These are phyloP conservation scores for Acorus calamus DNA, from an alignment of 106 monocot species.

Conservation along the genomic window DNA sequence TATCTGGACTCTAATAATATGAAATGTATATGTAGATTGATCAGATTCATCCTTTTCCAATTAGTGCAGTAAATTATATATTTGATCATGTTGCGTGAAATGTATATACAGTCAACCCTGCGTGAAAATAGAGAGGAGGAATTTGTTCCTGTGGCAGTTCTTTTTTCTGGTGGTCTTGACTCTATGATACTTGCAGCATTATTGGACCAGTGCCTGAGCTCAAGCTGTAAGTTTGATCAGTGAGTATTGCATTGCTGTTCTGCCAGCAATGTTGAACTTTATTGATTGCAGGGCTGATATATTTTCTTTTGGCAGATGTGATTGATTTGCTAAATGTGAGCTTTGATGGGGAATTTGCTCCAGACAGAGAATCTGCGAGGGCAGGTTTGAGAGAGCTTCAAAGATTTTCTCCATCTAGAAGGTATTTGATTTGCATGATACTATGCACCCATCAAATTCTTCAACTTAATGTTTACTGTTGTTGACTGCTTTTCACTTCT, in stretches of 20 bases:
- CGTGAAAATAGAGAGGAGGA: conserved; percentile 17
- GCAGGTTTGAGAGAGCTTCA: conserved; percentile 71
- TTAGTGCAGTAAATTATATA: no score
- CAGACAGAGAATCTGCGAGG: conserved; percentile 84
- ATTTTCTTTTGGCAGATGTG: conserved; percentile 33
- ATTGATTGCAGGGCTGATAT: not conserved
- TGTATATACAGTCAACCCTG: conserved; percentile 21
- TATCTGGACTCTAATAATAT: no score
- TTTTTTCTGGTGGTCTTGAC: conserved; percentile 95
- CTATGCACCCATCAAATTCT: not conserved
- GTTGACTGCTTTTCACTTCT: no score
- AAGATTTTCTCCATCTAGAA: conserved; percentile 67
- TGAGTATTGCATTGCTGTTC: not conserved
- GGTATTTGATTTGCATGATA: conserved; percentile 28
- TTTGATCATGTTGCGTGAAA: not conserved
- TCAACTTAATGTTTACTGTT: no score
- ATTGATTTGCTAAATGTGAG: conserved; percentile 96
- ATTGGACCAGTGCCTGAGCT: conserved; percentile 60
- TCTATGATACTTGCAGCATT: conserved; percentile 97
- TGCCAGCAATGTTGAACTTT: no score
- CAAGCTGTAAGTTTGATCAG: conserved; percentile 48
- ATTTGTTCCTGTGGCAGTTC: conserved; percentile 59
- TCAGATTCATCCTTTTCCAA: no score
- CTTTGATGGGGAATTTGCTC: conserved; percentile 87
- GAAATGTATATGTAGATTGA: no score